Base-by-base conservation (phyloP, 2,329 filamentous ascomycete genomes). In the Ilyonectria mors-panacis region DNA sequence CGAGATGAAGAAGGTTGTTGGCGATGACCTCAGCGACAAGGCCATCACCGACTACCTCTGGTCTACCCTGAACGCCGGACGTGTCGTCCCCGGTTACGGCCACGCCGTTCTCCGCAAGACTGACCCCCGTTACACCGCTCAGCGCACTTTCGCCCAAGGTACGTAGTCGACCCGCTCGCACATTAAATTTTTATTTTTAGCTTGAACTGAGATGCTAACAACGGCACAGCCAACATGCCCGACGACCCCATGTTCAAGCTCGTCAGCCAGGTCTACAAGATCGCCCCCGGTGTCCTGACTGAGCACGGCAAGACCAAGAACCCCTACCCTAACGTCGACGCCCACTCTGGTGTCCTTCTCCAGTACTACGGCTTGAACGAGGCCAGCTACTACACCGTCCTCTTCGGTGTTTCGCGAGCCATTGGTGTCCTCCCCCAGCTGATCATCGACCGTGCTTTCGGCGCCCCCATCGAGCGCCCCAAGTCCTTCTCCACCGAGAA, bases 281-380 rank as follows among this genome's bases (percentile, higher is more conserved):
- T 99, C 79, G 96, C 96, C 73, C 96, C 96, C 73, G 93, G 92
- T 80, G 96, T 99, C 78, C 89, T 99, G 83, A 99, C 96, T 75
- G 94, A 99, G 92, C 96, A 99, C 88, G 96, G 96, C 87, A 99
- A 99, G 94, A 98, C 95, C 89, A 98, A 98, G 93, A 98, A 98
- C 93, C 95, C 95, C 75, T 98, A 89, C 90, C 96, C 96, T 85
- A 98, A 98, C 88, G 95, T 98, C 80, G 95, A 98, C 81, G 95
- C 95, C 80, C 96, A 98, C 93, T 98, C 95, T 35, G 96, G 96
- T 89, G 96, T 99, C 75, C 94, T 99, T 75, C 94, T 99, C 77
- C 96, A 99, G 89, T 96, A 99, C 92, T 99, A 99, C 87, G 96
- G 96, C 80, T 89, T 99, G 83, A 98, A 93, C 72, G 95, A 99